Conservation (phyloP, 257 asterid species). For the Solanum corneliomulleri region DNA sequence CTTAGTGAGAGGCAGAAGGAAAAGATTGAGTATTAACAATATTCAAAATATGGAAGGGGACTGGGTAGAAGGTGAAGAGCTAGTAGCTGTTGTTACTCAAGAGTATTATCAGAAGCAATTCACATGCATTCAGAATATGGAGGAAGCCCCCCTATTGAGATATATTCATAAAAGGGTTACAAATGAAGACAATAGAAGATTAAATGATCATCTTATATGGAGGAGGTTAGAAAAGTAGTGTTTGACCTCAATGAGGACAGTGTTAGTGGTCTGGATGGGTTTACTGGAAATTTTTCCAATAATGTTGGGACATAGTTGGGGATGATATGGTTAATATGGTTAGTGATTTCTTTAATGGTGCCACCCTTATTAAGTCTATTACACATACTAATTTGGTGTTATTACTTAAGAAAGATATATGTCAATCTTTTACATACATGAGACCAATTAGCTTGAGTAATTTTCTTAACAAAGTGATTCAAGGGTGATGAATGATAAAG, state of each 20-base stretch:
- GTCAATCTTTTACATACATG: neutral
- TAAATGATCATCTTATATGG: neutral
- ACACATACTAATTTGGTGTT: neutral
- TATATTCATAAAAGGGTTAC: neutral
- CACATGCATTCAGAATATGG: neutral
- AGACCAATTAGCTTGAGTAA: neutral
- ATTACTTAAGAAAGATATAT: neutral
- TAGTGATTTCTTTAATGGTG: neutral
- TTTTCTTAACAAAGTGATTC: too few relatives aligned
- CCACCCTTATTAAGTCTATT: neutral
- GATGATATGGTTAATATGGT: neutral
- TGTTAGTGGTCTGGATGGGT: neutral
- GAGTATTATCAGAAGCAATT: neutral
- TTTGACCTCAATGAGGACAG: neutral
- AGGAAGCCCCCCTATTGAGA: neutral
- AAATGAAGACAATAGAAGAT: too few relatives aligned
- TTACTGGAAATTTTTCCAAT: neutral
- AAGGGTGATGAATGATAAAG: neutral
- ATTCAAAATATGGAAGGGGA: neutral
- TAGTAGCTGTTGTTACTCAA: neutral
- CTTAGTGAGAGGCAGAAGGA: neutral
- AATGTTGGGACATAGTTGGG: neutral
- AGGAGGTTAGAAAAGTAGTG: neutral
- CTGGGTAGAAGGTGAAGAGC: neutral
- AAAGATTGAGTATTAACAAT: too few relatives aligned